Evolutionary conservation across 2,329 filamentous ascomycete genomes (phyloP).

Genomic region (Aspergillus tubingensis): DNA sequence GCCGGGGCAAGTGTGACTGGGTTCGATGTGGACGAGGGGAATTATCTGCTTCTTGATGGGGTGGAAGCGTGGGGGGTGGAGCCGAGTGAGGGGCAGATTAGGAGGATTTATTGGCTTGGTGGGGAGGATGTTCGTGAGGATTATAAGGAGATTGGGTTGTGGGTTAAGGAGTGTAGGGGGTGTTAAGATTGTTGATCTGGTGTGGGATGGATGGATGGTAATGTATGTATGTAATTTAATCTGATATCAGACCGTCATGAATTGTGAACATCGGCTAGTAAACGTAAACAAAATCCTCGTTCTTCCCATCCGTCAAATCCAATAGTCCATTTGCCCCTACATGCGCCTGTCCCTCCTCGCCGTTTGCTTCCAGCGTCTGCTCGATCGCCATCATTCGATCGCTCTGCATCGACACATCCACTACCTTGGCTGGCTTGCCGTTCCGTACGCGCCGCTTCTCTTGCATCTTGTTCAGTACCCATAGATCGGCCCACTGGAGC

Average conservation of each 20-base stretch:
- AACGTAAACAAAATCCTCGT: conserved; percentile 69
- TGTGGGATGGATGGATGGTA: no score
- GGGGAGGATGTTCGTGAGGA: background rate
- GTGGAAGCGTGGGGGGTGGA: background rate
- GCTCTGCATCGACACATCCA: conserved; percentile 63
- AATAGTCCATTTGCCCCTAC: conserved; percentile 56
- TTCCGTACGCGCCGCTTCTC: conserved; percentile 56
- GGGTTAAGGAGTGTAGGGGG: conserved; percentile 4
- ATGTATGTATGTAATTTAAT: no score
- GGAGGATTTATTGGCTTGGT: background rate
- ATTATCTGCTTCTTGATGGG: background rate
- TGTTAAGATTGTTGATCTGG: background rate
- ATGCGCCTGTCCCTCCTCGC: conserved; percentile 17
- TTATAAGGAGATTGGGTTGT: background rate
- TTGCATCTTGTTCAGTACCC: conserved; percentile 58
- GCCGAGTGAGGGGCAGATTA: background rate
- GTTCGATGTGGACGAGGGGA: background rate
- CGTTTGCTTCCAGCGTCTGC: conserved; percentile 11
- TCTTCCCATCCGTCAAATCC: conserved; percentile 66
- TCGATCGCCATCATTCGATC: conserved; percentile 46
- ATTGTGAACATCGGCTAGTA: conserved; percentile 42
- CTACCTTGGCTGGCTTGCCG: conserved; percentile 62
- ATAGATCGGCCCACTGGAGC: conserved; percentile 57
- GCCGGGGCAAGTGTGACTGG: conserved; percentile 65
- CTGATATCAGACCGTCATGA: no score